Conservation (phyloP, 2,329 filamentous ascomycete genomes). For the Xylariaceae sp. region DNA sequence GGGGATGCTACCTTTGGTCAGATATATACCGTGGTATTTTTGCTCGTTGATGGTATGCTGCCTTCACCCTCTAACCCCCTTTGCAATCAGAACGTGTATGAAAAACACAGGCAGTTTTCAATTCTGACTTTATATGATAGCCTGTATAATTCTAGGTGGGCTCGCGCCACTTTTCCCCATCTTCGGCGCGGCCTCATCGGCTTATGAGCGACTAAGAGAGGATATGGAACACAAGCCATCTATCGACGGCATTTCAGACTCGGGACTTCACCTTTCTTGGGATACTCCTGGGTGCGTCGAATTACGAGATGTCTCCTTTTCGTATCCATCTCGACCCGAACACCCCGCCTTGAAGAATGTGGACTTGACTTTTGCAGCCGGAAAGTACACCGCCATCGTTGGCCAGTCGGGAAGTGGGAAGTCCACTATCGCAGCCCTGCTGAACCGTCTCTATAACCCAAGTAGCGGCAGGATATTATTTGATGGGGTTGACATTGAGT, state of each 20-base stretch:
- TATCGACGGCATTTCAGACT: constrained; percentile 37
- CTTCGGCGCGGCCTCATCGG: constrained; percentile 58
- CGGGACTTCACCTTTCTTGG: constrained; percentile 7
- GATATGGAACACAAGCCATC: constrained; percentile 57
- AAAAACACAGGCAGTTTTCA: neutral
- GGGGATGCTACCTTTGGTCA: constrained; percentile 38
- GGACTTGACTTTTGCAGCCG: constrained; percentile 33
- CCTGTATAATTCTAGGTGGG: constrained; percentile 64
- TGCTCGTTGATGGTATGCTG: constrained; percentile 50
- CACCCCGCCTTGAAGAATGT: constrained; percentile 27
- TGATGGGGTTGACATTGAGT: constrained; percentile 47
- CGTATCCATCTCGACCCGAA: constrained; percentile 48
- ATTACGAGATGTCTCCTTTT: constrained; percentile 44
- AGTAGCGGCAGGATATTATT: constrained; percentile 48
- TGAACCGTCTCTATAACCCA: constrained; percentile 59
- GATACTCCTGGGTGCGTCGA: constrained; percentile 18
- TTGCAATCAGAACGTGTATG: neutral
- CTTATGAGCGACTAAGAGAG: constrained; percentile 59
- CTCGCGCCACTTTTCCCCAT: constrained; percentile 66
- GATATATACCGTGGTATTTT: constrained; percentile 56
- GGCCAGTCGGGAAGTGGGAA: constrained; percentile 42
- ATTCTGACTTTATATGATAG: constrained; percentile 34
- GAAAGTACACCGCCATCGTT: constrained; percentile 45
- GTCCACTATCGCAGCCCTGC: constrained; percentile 44
- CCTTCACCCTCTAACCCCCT: too few species aligned